Evolutionary conservation across 345 rosid genomes (phyloP), one percentile per base, ranked within the genome.

Genomic region (Fremontodendron californicum): DNA sequence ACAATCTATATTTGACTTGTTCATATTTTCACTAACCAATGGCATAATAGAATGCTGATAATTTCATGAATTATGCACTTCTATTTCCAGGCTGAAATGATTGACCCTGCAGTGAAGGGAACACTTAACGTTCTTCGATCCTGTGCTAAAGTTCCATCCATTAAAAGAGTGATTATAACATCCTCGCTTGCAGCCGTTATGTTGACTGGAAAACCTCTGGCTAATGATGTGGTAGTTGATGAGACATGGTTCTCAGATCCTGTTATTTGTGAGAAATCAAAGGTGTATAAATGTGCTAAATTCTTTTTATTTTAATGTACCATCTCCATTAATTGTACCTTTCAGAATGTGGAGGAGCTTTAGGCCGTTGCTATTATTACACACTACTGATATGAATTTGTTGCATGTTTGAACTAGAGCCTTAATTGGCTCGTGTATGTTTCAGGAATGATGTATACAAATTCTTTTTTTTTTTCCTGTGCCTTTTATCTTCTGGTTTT

Each of bases 171-270:
- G 25, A 46, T 70, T 27, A 7, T 70, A 46, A 70, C 40, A 1
- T 46, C 74, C 74, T 70, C 74, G 7, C 1, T 27, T 16, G 40
- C 25, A 16, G 40, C 74, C 8, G 15, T 70, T 15, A 1, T 3
- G 13, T 9, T 46, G 7, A 27, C 57, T 9, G 74, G 74, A 27
- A 70, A 70, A 16, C 74, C 42, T 46, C 15, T 70, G 0, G 40
- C 25, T 9, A 42, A 70, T 46, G 40, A 27, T 70, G 57, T 27
- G 7, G 39, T 69, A 16, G 74, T 45, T 27, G 57, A 69, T 45
- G 73, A 69, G 21, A 45, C 39, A 13, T 69, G 73, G 73, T 69
- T 69, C 73, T 69, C 57, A 1, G 57, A 69, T 45, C 55, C 73
- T 13, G 40, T 7, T 27, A 0, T 69, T 15, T 69, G 73, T 27